Conservation (phyloP, 352 stramenopile species). For the Phytophthora aleatoria region DNA sequence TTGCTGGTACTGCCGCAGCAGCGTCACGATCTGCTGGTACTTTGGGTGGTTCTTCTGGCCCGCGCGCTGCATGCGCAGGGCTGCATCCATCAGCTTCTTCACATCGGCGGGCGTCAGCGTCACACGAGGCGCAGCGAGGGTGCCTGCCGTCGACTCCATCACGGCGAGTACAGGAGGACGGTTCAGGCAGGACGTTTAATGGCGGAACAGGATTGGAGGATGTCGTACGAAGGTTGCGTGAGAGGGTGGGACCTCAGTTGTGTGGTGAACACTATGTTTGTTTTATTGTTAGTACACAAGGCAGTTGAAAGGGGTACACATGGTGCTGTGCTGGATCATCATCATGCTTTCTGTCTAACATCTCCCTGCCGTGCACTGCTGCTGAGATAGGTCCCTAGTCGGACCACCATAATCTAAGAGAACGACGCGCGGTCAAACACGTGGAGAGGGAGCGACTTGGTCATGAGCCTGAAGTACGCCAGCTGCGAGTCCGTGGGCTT, state of each 20-base stretch:
- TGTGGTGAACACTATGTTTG: slow-evolving; percentile 1
- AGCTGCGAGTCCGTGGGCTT: slow-evolving; percentile 72
- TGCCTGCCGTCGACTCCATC: slow-evolving; percentile 22
- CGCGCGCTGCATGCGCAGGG: slow-evolving; percentile 79
- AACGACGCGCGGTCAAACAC: slow-evolving; percentile 87
- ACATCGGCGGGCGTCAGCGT: slow-evolving; percentile 67
- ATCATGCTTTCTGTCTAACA: slow-evolving; percentile 27
- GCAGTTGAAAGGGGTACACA: slow-evolving; percentile 12
- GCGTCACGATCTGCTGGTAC: slow-evolving; percentile 82
- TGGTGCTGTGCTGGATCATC: background rate
- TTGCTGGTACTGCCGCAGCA: slow-evolving; percentile 83
- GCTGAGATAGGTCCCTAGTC: slow-evolving; percentile 9
- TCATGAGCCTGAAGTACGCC: slow-evolving; percentile 88
- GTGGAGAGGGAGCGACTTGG: slow-evolving; percentile 77
- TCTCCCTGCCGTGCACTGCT: slow-evolving; percentile 18
- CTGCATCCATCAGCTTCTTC: slow-evolving; percentile 85
- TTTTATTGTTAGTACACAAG: slow-evolving; percentile 6
- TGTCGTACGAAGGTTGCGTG: no score
- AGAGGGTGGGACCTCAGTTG: background rate
- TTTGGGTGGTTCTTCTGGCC: slow-evolving; percentile 82
- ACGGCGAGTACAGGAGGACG: background rate
- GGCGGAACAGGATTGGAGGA: slow-evolving; percentile 1
- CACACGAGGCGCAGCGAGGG: slow-evolving; percentile 17
- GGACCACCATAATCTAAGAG: slow-evolving; percentile 48
- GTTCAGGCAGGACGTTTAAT: background rate